Conservation (phyloP, 176 grass and related monocot genomes). For the Saccharum officinarum region DNA sequence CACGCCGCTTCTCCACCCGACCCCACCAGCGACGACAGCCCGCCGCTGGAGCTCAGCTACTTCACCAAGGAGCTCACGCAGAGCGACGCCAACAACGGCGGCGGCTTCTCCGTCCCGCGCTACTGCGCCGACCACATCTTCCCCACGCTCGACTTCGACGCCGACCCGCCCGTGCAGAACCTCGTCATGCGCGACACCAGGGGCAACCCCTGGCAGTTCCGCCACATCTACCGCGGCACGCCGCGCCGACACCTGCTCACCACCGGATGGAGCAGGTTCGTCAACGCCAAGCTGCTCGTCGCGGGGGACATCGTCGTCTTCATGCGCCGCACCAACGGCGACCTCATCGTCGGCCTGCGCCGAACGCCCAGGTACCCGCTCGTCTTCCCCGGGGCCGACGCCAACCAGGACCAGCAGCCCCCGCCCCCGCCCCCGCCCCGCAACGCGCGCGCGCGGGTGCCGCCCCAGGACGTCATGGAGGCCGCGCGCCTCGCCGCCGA, state of each 20-base stretch:
- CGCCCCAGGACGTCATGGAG: slow-evolving; percentile 45
- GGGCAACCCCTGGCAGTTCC: slow-evolving; percentile 41
- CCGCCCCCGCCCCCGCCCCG: neutral
- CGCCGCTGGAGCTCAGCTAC: neutral
- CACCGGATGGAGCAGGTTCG: slow-evolving; percentile 80
- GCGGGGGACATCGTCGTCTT: slow-evolving; percentile 62
- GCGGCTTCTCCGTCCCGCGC: slow-evolving; percentile 74
- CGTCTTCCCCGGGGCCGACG: neutral
- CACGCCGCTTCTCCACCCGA: neutral
- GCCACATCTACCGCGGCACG: slow-evolving; percentile 83
- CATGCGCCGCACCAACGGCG: slow-evolving; percentile 28
- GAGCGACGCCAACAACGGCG: slow-evolving; percentile 93
- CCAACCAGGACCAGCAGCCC: neutral
- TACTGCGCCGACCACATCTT: slow-evolving; percentile 70
- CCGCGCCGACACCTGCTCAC: slow-evolving; percentile 81
- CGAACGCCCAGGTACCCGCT: slow-evolving; percentile 24
- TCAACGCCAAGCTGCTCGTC: slow-evolving; percentile 79
- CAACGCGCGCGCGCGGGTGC: slow-evolving; percentile 46
- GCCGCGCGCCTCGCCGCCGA: slow-evolving; percentile 39
- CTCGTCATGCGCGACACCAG: slow-evolving; percentile 45
- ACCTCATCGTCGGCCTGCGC: slow-evolving; percentile 50
- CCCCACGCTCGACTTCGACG: slow-evolving; percentile 51
- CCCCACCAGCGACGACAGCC: no score
- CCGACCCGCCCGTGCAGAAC: slow-evolving; percentile 57
- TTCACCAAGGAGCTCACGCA: slow-evolving; percentile 68